These are phyloP conservation scores for Cyclotella kingstonii DNA, from an alignment of 108 stramenopile species.

Conservation along the genomic window DNA sequence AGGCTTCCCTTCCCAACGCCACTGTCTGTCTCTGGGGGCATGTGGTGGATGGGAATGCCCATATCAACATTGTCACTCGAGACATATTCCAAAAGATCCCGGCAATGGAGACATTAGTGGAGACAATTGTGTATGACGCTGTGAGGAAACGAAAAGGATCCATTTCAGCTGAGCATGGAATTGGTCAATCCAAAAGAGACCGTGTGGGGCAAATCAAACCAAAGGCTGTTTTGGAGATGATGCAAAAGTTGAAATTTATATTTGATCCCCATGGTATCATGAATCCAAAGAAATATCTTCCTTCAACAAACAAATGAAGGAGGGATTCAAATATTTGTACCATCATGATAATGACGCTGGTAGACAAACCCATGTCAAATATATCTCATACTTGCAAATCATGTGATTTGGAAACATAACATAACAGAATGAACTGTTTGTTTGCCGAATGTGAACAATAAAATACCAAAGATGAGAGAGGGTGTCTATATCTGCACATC, in stretches of 20 bases:
- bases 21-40: conserved; percentile 77
- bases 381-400: too few species aligned
- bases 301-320: too few species aligned
- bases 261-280: conserved; percentile 82
- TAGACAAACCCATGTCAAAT: too few species aligned
- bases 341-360: too few species aligned
- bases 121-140: conserved; percentile 72
- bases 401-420: too few species aligned
- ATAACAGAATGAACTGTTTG: too few species aligned
- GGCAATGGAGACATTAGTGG: conserved; percentile 46
- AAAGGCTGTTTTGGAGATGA: conserved; percentile 42
- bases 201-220: conserved; percentile 52
- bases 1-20: conserved; percentile 39
- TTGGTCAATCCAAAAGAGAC: conserved; percentile 89
- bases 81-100: conserved; percentile 48
- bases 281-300: conserved; percentile 84
- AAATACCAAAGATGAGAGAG: too few species aligned
- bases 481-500: too few species aligned
- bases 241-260: conserved; percentile 58
- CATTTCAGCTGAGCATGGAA: conserved; percentile 97
- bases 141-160: conserved; percentile 82
- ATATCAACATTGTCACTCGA: conserved; percentile 83
- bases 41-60: conserved; percentile 94
- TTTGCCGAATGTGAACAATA: too few species aligned
- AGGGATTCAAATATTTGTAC: too few species aligned